Evolutionary conservation across 2,329 filamentous ascomycete species (phyloP).

Genomic region (Verruconis gallopava): DNA sequence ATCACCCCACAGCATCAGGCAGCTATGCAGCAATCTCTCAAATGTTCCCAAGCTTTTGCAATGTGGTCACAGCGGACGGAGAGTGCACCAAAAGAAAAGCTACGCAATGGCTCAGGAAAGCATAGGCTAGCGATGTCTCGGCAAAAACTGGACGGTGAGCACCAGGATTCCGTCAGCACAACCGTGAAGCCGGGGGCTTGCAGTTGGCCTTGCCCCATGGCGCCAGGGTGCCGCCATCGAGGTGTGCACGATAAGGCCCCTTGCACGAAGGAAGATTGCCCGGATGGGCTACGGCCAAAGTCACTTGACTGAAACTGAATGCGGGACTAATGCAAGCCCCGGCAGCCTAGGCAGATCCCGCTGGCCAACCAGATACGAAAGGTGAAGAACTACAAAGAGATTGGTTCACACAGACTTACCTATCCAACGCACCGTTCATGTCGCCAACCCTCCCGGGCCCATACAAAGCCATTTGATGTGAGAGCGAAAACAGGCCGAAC

Average conservation of each 20-base stretch:
- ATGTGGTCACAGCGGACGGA: too few relatives aligned
- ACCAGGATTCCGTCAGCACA: too few relatives aligned
- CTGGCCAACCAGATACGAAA: constrained; percentile 20
- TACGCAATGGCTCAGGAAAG: background rate
- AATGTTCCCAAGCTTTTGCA: too few relatives aligned
- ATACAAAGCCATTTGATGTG: constrained; percentile 58
- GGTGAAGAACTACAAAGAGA: constrained; percentile 14
- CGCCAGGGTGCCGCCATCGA: background rate
- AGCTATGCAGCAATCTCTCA: constrained; percentile 1
- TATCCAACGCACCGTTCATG: constrained; percentile 70
- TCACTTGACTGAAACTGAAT: constrained; percentile 5
- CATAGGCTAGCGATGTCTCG: background rate
- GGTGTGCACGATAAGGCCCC: constrained; percentile 1
- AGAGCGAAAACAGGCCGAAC: constrained; percentile 57
- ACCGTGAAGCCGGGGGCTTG: too few relatives aligned
- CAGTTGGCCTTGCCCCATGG: too few relatives aligned
- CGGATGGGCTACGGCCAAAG: background rate
- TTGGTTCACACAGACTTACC: constrained; percentile 50
- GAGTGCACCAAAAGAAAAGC: too few relatives aligned
- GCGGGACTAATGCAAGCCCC: constrained; percentile 8
- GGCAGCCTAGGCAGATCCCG: constrained; percentile 13
- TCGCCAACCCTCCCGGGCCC: constrained; percentile 65
- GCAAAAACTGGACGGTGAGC: background rate
- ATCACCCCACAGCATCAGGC: constrained; percentile 2
- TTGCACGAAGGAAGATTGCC: background rate